Evolutionary conservation across 768 basidiomycete species (phyloP).

Genomic region (Porpolomopsis calyptriformis): DNA sequence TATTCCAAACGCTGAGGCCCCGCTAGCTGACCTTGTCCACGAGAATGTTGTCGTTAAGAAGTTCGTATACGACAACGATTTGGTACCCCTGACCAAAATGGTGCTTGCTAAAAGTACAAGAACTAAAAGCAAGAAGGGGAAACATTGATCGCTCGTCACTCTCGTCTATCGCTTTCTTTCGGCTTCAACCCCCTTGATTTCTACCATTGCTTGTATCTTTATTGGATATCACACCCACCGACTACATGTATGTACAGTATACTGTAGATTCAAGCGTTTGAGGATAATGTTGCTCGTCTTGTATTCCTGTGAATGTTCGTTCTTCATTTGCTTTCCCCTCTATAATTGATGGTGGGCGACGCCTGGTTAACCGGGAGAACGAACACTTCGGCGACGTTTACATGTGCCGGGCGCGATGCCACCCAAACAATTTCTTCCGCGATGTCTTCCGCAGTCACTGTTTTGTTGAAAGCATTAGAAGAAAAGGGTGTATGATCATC

Average conservation of each 20-base stretch:
- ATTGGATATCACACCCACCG: constrained; percentile 2
- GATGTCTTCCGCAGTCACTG: constrained; percentile 77
- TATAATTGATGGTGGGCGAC: constrained; percentile 50
- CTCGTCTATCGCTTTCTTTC: not conserved
- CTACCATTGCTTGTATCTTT: constrained; percentile 4
- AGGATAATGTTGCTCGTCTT: constrained; percentile 10
- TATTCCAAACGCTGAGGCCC: constrained; percentile 43
- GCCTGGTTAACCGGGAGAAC: constrained; percentile 78
- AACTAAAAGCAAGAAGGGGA: constrained; percentile 43
- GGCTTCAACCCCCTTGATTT: not conserved
- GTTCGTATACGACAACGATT: constrained; percentile 71
- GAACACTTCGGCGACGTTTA: constrained; percentile 78
- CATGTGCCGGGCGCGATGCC: constrained; percentile 82
- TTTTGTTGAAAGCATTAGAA: not conserved
- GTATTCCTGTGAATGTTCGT: constrained; percentile 10
- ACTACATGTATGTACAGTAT: too few relatives aligned
- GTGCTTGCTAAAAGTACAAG: constrained; percentile 42
- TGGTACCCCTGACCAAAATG: constrained; percentile 24
- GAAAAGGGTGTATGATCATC: not conserved
- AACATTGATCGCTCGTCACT: constrained; percentile 17
- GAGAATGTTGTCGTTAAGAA: constrained; percentile 69
- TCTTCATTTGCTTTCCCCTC: constrained; percentile 21
- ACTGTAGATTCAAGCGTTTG: too few relatives aligned
- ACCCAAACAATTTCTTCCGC: constrained; percentile 99
- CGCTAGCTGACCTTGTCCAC: constrained; percentile 43